These are phyloP conservation scores for barrel medic (Medicago truncatula) DNA, from an alignment of 306 rosid genomes.

Conservation along the genomic window MtrunA17r5.0-ANR NC_053042.1:7190001-7190500, in stretches of 20 bases:
- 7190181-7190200: too few species aligned
- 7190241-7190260: conserved; percentile 26
- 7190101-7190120: conserved; percentile 15
- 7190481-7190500: background rate
- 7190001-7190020: conserved; percentile 87
- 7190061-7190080: background rate
- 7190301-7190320: background rate
- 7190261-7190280: conserved; percentile 13
- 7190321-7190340: conserved; percentile 1
- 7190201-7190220: background rate
- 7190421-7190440: background rate
- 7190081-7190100: conserved; percentile 6
- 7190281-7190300: background rate
- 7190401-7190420: background rate
- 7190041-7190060: conserved; percentile 4
- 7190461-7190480: conserved; percentile 8
- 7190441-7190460: conserved; percentile 13
- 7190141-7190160: conserved; percentile 24
- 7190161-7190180: background rate
- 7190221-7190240: conserved; percentile 1
- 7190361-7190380: conserved; percentile 8
- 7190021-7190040: conserved; percentile 69
- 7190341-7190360: background rate
- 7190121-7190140: conserved; percentile 13
- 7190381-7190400: background rate